These are phyloP conservation scores for Pseudogymnoascus sp. DNA, from an alignment of 2,329 filamentous ascomycete species.

Conservation along the genomic window DNA sequence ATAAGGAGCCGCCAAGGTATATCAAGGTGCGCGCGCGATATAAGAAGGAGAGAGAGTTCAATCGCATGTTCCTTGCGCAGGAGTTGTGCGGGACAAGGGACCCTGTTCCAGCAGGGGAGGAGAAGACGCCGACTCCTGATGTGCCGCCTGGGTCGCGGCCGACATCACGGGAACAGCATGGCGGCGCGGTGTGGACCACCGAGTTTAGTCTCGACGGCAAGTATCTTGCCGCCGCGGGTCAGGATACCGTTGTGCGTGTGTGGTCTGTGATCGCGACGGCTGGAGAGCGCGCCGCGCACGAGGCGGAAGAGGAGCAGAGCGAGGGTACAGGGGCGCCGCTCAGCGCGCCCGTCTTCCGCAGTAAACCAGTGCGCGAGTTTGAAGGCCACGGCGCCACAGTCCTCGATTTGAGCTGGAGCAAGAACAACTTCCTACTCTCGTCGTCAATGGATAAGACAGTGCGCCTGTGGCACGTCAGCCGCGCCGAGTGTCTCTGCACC, in stretches of 20 bases:
- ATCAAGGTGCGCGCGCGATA: constrained; percentile 76
- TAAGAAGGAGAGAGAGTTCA: constrained; percentile 75
- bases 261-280: constrained; percentile 80
- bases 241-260: constrained; percentile 75
- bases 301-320: constrained; percentile 56
- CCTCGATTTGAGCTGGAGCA: constrained; percentile 93
- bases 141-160: constrained; percentile 18
- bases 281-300: constrained; percentile 68
- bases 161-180: constrained; percentile 2
- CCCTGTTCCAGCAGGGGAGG: constrained; percentile 20
- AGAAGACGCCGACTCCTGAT: constrained; percentile 27
- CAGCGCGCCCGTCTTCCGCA: constrained; percentile 83
- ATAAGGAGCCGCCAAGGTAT: constrained; percentile 84
- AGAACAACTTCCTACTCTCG: constrained; percentile 94
- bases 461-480: constrained; percentile 81
- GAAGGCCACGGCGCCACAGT: constrained; percentile 77
- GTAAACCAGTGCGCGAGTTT: constrained; percentile 71
- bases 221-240: constrained; percentile 85
- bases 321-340: constrained; percentile 53
- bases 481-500: constrained; percentile 78
- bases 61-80: constrained; percentile 84
- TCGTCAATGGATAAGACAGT: constrained; percentile 99
- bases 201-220: constrained; percentile 89
- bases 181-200: constrained; percentile 78
- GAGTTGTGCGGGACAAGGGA: constrained; percentile 62